Base-by-base conservation (phyloP, 169 alveolate genomes). In the Eimeria maxima region DNA sequence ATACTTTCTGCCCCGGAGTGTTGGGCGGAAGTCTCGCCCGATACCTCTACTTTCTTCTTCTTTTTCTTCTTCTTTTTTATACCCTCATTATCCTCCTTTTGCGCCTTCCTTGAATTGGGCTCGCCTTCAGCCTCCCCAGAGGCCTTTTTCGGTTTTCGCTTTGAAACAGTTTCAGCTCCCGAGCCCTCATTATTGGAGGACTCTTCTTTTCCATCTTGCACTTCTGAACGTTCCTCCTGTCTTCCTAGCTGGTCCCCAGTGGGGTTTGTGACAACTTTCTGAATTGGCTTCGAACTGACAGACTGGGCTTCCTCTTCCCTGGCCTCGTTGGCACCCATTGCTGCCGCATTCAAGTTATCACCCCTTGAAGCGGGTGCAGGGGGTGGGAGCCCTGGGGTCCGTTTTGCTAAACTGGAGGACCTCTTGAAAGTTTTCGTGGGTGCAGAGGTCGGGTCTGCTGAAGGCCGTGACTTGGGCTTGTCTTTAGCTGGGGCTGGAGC, bases 351-450 rank as follows among this genome's bases (percentile, higher is more conserved):
- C 44, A 81, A 50, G 50, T 81, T 57, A 29, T 87, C 93, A 10
- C 67, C 60, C 93, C 20, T 60, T 27, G 69, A 33, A 3, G 69
- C 74, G 11, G 93, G 93, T 22, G 74, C 71, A 5, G 93, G 93
- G 16, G 93, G 71, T 7, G 93, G 93, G 10, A 55, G 93, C 81
- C 93, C 93, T 42, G 93, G 83, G 13, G 4, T 42, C 44, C 93
- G 81, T 63, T 87, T 87, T 24, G 93, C 73, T 63, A 87, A 8
- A 50, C 93, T 87, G 81, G 80, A 16, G 44, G 93, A 16, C 81
- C 93, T 33, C 63, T 63, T 60, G 29, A 63, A 44, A 63, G 83
- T 81, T 42, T 87, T 87, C n/a, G 33, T 29, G n/a, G 89, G 45
- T 27, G 67, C 10, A 80, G 89, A 47, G 27, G 65, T 50, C 27